Evolutionary conservation across 257 asterid genomes (phyloP).

Genomic region (Coffea eugenioides): DNA sequence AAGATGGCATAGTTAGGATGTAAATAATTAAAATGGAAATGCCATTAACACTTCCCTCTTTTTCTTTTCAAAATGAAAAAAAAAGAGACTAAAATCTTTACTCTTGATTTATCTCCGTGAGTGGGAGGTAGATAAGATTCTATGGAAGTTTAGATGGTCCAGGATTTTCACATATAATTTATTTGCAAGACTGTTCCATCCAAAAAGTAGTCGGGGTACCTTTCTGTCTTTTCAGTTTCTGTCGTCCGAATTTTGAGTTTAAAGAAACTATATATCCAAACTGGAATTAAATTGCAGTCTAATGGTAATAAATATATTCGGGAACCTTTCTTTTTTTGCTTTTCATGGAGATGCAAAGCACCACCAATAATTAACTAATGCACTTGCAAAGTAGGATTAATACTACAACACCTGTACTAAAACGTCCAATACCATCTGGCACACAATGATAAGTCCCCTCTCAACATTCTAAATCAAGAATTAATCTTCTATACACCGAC

Average conservation of each 20-base stretch:
- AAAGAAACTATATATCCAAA: background rate
- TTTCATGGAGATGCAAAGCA: slow-evolving; percentile 13
- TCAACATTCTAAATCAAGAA: background rate
- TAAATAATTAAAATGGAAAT: no score
- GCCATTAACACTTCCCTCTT: no score
- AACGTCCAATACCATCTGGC: background rate
- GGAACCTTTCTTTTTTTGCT: background rate
- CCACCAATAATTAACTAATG: background rate
- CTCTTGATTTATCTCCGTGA: background rate
- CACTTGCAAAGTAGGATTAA: background rate
- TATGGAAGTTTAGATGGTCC: slow-evolving; percentile 17
- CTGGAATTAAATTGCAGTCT: background rate
- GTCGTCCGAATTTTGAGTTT: background rate
- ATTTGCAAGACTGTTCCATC: slow-evolving; percentile 1
- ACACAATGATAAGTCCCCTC: background rate
- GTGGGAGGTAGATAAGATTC: background rate
- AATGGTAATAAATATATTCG: background rate
- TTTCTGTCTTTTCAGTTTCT: background rate
- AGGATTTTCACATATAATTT: slow-evolving; percentile 14
- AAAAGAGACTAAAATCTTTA: background rate
- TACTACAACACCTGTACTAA: background rate
- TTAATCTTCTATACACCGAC: no score
- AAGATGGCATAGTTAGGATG: no score
- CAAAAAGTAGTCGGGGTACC: background rate
- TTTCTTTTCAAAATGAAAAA: no score